phyloP scores from a whole-genome alignment of 2,329 filamentous ascomycete genomes.

The Hypoxylon sp. region DNA sequence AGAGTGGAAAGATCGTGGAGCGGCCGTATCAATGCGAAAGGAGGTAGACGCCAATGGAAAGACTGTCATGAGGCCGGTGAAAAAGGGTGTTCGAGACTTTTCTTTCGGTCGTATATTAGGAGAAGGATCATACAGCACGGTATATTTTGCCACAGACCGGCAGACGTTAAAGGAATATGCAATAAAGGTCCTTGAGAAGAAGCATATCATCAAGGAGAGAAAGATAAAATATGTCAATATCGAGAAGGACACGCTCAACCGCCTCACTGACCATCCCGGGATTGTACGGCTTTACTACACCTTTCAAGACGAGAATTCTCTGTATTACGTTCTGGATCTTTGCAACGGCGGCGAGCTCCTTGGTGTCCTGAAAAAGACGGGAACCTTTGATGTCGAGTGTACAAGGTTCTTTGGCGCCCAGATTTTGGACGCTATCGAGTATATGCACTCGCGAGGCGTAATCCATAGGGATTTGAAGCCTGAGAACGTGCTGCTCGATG shows the following conservation, averaged over 20 bases:
- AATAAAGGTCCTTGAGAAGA: slow-evolving; percentile 97
- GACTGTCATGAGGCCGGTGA: slow-evolving; percentile 83
- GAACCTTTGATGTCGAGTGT: slow-evolving; percentile 95
- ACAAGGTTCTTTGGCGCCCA: slow-evolving; percentile 94
- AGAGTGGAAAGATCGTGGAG: slow-evolving; percentile 95
- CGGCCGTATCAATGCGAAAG: slow-evolving; percentile 84
- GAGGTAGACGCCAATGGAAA: slow-evolving; percentile 89
- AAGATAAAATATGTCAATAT: slow-evolving; percentile 99
- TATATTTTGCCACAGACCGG: slow-evolving; percentile 90
- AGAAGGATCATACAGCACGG: slow-evolving; percentile 97
- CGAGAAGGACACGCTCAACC: slow-evolving; percentile 97
- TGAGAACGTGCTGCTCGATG: slow-evolving; percentile 94
- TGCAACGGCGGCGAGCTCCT: slow-evolving; percentile 93
- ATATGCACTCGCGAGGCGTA: slow-evolving; percentile 96
- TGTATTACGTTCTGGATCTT: slow-evolving; percentile 97
- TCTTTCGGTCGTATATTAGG: slow-evolving; percentile 90
- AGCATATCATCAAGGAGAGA: slow-evolving; percentile 99
- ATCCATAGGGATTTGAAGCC: slow-evolving; percentile 98
- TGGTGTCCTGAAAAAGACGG: slow-evolving; percentile 92
- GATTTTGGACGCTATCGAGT: slow-evolving; percentile 95
- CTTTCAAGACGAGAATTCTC: slow-evolving; percentile 94
- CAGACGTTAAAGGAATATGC: slow-evolving; percentile 96
- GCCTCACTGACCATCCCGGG: slow-evolving; percentile 94
- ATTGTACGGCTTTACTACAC: slow-evolving; percentile 98
- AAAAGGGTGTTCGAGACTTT: slow-evolving; percentile 98